Evolutionary conservation across 495 filamentous ascomycete species (phyloP), one percentile per base, ranked within the genome.

Genomic region (Bathelium albidoporum): DNA sequence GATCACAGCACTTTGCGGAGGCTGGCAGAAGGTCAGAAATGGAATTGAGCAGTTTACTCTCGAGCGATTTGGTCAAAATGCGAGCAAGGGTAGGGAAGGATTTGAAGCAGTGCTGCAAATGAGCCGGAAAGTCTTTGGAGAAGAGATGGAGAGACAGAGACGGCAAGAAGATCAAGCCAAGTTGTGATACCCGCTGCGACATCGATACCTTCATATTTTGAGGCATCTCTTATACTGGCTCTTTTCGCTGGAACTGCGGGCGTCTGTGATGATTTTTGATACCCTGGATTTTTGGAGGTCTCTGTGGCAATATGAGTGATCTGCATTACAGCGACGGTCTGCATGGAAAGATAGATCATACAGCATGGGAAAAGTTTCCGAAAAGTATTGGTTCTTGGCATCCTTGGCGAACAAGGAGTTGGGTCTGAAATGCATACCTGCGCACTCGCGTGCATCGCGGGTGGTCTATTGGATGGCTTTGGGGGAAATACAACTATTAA

Each of bases 21-120:
- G 94, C 22, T 97, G 93, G 90, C 89, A 96, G 75, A 90, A 90
- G 69, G 85, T 98, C 71, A 92, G 89, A 77, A 94, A 89, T 71
- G 89, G 85, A 73, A 91, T 98, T 68, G 94, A 98, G 76, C 89
- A 96, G 66, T 87, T 89, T 45, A 88, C 89, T 24, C 86, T 97
- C 31, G 90, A 89, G 69, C 77, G 90, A 60, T 97, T 98, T 75
- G 79, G 83, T 49, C 90, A 98, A 72, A 98, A 98, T 72, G 95
- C 95, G 28, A 80, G 79, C 66, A 88, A 87, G 73, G 94, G 94
- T 58, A 85, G 87, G 60, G 89, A 96, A 71, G 94, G 94, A 0
- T 98, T 98, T 70, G 94, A 98, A 73, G 83, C 85, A 55, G 94
- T 98, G 39, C 81, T 98, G 28, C 90, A 89, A 70, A 96, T 95